These are phyloP conservation scores for Emmonsia crescens DNA, from an alignment of 2,329 filamentous ascomycete species.

Conservation along the genomic window DNA sequence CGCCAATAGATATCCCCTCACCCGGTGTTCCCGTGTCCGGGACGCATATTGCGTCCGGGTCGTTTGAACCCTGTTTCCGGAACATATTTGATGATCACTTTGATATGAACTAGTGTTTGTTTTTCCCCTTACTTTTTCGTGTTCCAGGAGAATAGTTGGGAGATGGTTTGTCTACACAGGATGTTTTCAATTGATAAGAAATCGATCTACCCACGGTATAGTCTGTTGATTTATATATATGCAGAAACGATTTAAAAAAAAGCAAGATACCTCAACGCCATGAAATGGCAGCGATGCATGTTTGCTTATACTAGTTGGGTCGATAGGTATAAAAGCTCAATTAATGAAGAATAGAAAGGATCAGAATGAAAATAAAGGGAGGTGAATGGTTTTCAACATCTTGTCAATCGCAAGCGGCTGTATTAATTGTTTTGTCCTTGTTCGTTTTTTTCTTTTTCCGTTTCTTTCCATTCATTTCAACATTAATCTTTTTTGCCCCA, in stretches of 20 bases:
- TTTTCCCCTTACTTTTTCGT: background rate
- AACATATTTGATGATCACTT: slow-evolving; percentile 4
- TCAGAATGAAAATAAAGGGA: background rate
- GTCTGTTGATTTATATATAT: background rate
- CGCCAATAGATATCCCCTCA: slow-evolving; percentile 1
- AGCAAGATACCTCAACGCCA: background rate
- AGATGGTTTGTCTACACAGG: background rate
- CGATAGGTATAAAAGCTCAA: background rate
- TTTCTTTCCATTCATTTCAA: background rate
- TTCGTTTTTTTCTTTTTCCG: background rate
- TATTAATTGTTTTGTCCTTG: background rate
- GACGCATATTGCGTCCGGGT: background rate
- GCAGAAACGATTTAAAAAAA: background rate
- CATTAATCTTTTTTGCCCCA: background rate
- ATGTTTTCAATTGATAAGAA: background rate
- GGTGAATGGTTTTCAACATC: background rate
- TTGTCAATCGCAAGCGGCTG: too few relatives aligned
- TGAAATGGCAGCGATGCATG: background rate
- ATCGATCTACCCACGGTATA: background rate
- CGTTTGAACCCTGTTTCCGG: background rate
- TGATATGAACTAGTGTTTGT: background rate
- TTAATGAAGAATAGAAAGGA: background rate
- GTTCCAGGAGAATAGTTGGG: background rate
- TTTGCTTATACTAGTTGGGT: background rate
- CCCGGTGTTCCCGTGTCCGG: background rate